Percentiles rank a stretch among this genome's conserved stretches.
These are phyloP conservation scores for Polygonum aviculare DNA, from an alignment of 148 eudicot species.

Conservation along the genomic window DNA sequence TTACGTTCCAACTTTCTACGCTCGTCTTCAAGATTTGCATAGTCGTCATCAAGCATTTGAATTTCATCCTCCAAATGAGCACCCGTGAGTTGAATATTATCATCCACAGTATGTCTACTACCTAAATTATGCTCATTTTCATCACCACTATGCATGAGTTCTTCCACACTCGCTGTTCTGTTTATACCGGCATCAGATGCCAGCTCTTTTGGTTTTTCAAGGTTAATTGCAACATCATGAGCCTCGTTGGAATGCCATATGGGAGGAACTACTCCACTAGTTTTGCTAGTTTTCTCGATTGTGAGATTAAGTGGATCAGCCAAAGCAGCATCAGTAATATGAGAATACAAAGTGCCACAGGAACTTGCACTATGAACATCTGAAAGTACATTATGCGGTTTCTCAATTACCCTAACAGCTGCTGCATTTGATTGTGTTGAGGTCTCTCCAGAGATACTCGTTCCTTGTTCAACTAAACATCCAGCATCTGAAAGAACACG, in stretches of 20 bases:
- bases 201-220: constrained; percentile 19
- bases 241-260: constrained; percentile 5
- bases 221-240: constrained; percentile 14
- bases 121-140: constrained; percentile 21
- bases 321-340: constrained; percentile 14
- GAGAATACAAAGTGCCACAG: constrained; percentile 13
- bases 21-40: constrained; percentile 51
- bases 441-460: constrained; percentile 18
- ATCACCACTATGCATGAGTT: constrained; percentile 15
- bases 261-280: constrained; percentile 13
- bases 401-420: constrained; percentile 9
- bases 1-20: constrained; percentile 83
- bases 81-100: constrained; percentile 29
- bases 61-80: constrained; percentile 67
- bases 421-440: neutral
- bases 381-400: neutral
- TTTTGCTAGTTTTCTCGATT: constrained; percentile 17
- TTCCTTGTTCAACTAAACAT: constrained; percentile 12
- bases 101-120: constrained; percentile 18
- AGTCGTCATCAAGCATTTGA: constrained; percentile 48
- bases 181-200: constrained; percentile 16
- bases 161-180: constrained; percentile 21
- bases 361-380: constrained; percentile 14
- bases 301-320: constrained; percentile 15
- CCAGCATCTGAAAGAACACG: constrained; percentile 11